Percentiles rank a stretch among this genome's conserved stretches.
phyloP scores from a whole-genome alignment of 441 rosid genomes.

The Manihot esculenta region DNA sequence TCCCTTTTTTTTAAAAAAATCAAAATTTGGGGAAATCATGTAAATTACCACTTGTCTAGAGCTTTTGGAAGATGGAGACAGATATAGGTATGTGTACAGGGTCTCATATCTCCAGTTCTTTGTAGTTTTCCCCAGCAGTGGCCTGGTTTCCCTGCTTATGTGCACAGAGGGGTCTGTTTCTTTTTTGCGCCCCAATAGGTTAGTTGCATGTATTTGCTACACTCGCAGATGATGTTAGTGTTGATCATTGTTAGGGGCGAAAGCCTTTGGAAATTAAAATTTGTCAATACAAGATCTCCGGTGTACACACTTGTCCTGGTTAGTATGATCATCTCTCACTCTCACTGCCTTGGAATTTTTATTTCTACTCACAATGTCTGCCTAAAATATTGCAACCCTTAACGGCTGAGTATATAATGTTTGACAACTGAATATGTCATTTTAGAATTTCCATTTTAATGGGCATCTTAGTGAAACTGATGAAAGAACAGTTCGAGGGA shows the following conservation, averaged over 20 bases:
- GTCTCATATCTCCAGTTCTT: slow-evolving; percentile 47
- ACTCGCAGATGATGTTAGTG: slow-evolving; percentile 43
- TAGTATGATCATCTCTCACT: neutral
- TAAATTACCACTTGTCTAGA: slow-evolving; percentile 61
- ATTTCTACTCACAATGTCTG: neutral
- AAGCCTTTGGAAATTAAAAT: slow-evolving; percentile 44
- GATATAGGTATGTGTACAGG: slow-evolving; percentile 73
- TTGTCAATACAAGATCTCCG: slow-evolving; percentile 53
- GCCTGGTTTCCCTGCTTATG: slow-evolving; percentile 28
- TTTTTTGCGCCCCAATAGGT: slow-evolving; percentile 43
- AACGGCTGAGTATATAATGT: neutral
- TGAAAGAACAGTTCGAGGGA: too few relatives aligned
- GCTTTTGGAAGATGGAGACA: slow-evolving; percentile 52
- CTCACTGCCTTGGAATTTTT: neutral
- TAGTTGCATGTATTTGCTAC: slow-evolving; percentile 49
- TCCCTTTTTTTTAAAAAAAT: neutral
- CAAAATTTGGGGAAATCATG: slow-evolving; percentile 37
- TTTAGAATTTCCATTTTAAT: too few relatives aligned
- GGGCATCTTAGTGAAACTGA: too few relatives aligned
- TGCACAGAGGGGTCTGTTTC: slow-evolving; percentile 34
- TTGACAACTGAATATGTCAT: too few relatives aligned
- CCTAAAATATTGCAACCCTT: neutral
- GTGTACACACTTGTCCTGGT: slow-evolving; percentile 24
- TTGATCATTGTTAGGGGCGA: slow-evolving; percentile 51
- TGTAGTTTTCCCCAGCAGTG: slow-evolving; percentile 26